phyloP scores from a whole-genome alignment of 257 asterid genomes.

The Petunia secreta region DNA sequence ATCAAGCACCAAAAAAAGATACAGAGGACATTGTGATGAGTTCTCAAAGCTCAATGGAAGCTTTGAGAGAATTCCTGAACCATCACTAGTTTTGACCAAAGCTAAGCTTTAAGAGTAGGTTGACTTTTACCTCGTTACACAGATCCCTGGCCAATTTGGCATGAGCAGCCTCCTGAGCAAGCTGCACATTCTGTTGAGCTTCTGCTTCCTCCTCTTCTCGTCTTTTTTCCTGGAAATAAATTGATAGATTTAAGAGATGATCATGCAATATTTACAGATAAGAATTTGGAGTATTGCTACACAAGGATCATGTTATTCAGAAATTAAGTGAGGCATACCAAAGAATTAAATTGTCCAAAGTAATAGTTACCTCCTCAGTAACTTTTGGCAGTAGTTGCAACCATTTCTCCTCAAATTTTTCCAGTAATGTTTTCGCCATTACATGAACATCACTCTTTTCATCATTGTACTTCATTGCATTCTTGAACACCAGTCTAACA shows the following conservation, averaged over 20 bases:
- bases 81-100: slow-evolving; percentile 16
- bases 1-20: slow-evolving; percentile 20
- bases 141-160: slow-evolving; percentile 74
- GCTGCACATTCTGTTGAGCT: slow-evolving; percentile 57
- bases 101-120: slow-evolving; percentile 16
- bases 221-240: slow-evolving; percentile 64
- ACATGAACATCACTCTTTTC: slow-evolving; percentile 80
- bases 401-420: slow-evolving; percentile 96
- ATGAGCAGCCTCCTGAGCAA: slow-evolving; percentile 74
- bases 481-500: slow-evolving; percentile 70
- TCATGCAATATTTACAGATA: slow-evolving; percentile 16
- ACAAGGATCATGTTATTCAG: neutral
- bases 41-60: slow-evolving; percentile 15
- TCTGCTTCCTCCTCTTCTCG: slow-evolving; percentile 83
- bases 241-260: slow-evolving; percentile 26
- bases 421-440: slow-evolving; percentile 73
- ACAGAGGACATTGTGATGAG: slow-evolving; percentile 11
- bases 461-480: slow-evolving; percentile 95
- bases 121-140: slow-evolving; percentile 61
- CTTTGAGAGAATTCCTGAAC: neutral
- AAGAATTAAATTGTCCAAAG: slow-evolving; percentile 2
- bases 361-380: slow-evolving; percentile 71
- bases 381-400: slow-evolving; percentile 84
- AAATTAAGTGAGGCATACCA: slow-evolving; percentile 15
- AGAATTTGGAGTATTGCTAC: slow-evolving; percentile 14